Conservation (phyloP, 345 rosid genomes). For the Bruguiera parviflora region DNA sequence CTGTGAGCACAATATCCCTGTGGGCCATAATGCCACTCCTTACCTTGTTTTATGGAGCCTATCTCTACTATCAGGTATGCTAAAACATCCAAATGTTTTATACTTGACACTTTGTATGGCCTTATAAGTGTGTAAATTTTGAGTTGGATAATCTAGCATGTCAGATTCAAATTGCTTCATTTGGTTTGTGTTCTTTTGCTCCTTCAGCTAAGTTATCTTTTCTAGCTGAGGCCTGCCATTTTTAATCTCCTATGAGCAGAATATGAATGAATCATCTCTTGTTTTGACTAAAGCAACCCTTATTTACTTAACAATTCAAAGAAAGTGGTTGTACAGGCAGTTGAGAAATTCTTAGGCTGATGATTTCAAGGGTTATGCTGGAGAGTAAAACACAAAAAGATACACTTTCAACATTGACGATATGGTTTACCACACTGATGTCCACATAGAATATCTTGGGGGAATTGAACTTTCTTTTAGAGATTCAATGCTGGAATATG, state of each 20-base stretch:
- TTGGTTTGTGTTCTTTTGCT: background rate
- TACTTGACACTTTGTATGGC: background rate
- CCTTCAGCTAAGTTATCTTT: background rate
- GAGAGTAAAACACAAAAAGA: background rate
- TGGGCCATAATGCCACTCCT: constrained; percentile 99
- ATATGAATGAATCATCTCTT: background rate
- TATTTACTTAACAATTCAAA: background rate
- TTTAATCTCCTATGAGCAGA: background rate
- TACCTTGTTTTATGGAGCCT: constrained; percentile 82
- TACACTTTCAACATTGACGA: no score
- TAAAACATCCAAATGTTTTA: background rate
- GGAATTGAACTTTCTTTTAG: no score
- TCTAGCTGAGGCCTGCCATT: background rate
- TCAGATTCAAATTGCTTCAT: background rate
- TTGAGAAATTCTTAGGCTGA: background rate
- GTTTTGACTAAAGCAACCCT: background rate
- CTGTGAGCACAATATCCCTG: constrained; percentile 92
- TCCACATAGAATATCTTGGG: no score
- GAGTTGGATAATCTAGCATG: no score
- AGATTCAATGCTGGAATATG: no score
- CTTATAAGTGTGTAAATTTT: background rate
- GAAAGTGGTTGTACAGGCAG: background rate
- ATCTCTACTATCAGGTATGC: constrained; percentile 81
- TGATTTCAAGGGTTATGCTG: background rate
- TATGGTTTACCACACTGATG: no score